A percentile compares a stretch with the other conserved stretches of the same genome.
Evolutionary conservation across 352 stramenopile species (phyloP).

Genomic region (Globisporangium spinosum): DNA sequence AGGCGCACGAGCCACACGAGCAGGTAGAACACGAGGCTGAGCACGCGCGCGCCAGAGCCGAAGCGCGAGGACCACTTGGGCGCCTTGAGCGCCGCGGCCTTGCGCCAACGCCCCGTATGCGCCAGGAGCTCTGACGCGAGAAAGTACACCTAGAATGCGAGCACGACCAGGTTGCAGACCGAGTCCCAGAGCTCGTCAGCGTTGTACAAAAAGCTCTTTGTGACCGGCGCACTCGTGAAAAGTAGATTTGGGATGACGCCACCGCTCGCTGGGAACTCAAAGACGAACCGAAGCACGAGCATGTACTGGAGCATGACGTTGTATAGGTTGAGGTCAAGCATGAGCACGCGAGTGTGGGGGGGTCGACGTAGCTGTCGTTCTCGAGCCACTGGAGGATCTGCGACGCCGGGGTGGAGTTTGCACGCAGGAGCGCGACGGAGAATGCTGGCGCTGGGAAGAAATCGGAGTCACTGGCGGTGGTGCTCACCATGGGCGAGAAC

Average conservation of each 20-base stretch:
- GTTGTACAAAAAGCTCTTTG: slow-evolving; percentile 36
- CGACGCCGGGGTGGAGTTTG: slow-evolving; percentile 14
- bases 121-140: slow-evolving; percentile 39
- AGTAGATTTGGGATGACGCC: slow-evolving; percentile 29
- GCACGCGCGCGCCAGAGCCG: slow-evolving; percentile 25
- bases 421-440: slow-evolving; percentile 34
- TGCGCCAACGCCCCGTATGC: slow-evolving; percentile 24
- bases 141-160: slow-evolving; percentile 46
- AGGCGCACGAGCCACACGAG: slow-evolving; percentile 43
- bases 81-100: slow-evolving; percentile 16
- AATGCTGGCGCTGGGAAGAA: slow-evolving; percentile 40
- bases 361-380: slow-evolving; percentile 34
- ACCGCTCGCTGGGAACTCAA: slow-evolving; percentile 43
- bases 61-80: slow-evolving; percentile 29
- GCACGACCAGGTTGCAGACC: slow-evolving; percentile 27
- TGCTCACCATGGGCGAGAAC: slow-evolving; percentile 38
- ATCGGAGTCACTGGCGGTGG: slow-evolving; percentile 16
- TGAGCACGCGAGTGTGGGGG: slow-evolving; percentile 30
- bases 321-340: slow-evolving; percentile 48
- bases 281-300: slow-evolving; percentile 35
- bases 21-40: slow-evolving; percentile 36
- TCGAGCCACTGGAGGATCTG: slow-evolving; percentile 27
- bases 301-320: slow-evolving; percentile 47
- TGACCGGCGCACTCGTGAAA: slow-evolving; percentile 31
- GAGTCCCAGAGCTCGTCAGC: slow-evolving; percentile 25